Evolutionary conservation across 2,329 filamentous ascomycete genomes (phyloP), one percentile per base, ranked within the genome.

Genomic region (Paecilomyces formosus): DNA sequence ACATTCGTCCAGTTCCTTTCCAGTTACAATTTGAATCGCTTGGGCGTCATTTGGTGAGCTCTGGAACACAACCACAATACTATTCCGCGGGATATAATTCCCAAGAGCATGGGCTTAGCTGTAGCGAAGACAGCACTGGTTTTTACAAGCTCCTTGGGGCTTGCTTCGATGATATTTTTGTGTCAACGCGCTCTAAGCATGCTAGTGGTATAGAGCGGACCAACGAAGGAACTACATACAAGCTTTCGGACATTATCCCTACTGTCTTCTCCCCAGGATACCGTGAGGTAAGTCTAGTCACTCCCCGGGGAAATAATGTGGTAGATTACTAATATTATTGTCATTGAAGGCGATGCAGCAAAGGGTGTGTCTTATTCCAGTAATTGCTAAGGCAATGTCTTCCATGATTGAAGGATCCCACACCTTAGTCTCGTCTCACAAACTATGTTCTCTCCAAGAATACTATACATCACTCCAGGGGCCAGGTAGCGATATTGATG

Each of bases 321-420:
- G 55, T 51, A 22, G 13, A 24, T 59, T 56, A 39, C 49, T 54
- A 6, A 57, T 52, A n/a, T 8, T 2, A 51, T 24, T 13, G 5
- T 13, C 39, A 54, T 45, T 18, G 7, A 45, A 77, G 74, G 69
- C 66, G 33, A 70, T 76, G 58, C 68, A 65, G 35, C 70, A 75
- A 61, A 66, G 74, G 33, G 67, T 66, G 9, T 64, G 65, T 6
- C 67, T 74, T 7, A 69, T 76, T 3, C 67, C 72, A 1, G 66
- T 68, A 4, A 66, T 76, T 15, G 64, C 68, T 1, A 75, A 72
- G 60, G 70, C 73, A 5, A 61, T 76, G 26, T 59, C 63, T 3
- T 68, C 66, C 1, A 66, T 76, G 53, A 49, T 76, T 12, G 62
- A 65, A 13, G 61, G 57, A 15, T 64, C 64, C n/a, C 54, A 58